A percentile compares a stretch with the other conserved stretches of the same genome.
Conservation (phyloP, 129 eudicot genomes). For the Flaveria trinervia region DNA sequence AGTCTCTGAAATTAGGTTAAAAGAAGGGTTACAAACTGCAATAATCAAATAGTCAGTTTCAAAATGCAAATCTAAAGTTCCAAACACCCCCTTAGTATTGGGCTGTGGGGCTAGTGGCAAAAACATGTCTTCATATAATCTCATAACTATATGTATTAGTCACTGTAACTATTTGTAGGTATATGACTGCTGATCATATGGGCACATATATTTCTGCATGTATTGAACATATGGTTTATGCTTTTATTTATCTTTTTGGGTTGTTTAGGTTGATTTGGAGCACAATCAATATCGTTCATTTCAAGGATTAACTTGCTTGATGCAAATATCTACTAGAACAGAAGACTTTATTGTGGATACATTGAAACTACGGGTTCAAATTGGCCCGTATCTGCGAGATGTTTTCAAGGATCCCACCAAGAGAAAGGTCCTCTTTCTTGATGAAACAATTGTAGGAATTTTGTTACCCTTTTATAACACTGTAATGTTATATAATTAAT, state of each 20-base stretch:
- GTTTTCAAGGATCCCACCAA: constrained; percentile 83
- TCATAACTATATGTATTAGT: background rate
- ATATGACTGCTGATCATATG: background rate
- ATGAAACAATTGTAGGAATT: background rate
- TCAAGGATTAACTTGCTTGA: constrained; percentile 98
- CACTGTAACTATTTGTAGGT: background rate
- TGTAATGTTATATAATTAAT: constrained; percentile 8
- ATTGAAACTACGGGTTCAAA: constrained; percentile 72
- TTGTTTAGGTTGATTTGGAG: constrained; percentile 89
- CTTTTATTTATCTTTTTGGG: background rate
- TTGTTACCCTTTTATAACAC: background rate
- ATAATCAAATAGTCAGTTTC: background rate
- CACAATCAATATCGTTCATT: constrained; percentile 93
- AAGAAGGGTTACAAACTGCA: background rate
- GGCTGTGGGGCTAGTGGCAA: background rate
- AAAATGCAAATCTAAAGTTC: background rate
- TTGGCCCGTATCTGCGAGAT: constrained; percentile 87
- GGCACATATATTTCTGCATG: background rate
- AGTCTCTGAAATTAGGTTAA: background rate
- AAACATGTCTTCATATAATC: background rate
- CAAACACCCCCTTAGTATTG: too few relatives aligned
- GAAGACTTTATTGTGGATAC: constrained; percentile 96
- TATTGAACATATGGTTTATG: constrained; percentile 17
- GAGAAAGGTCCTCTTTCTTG: constrained; percentile 58
- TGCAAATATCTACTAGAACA: constrained; percentile 95